Evolutionary conservation across 2,329 filamentous ascomycete genomes (phyloP).

Genomic region (Colletotrichum camelliae): DNA sequence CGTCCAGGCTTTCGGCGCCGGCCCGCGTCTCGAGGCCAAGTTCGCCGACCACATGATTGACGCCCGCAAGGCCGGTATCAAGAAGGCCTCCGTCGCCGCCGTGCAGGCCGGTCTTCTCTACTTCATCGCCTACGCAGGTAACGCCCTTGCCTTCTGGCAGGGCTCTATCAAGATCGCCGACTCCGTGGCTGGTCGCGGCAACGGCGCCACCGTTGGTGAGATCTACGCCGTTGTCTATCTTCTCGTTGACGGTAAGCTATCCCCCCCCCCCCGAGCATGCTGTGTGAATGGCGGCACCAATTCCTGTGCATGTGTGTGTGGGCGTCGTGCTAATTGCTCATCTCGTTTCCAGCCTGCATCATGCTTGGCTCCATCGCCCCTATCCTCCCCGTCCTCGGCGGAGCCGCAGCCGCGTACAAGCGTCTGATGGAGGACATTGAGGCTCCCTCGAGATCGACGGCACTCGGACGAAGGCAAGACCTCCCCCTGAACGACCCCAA

Average conservation of each 20-base stretch:
- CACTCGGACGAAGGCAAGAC: constrained; percentile 35
- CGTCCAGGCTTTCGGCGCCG: constrained; percentile 69
- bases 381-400: constrained; percentile 61
- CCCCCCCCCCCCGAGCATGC: not conserved
- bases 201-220: constrained; percentile 48
- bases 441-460: constrained; percentile 47
- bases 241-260: constrained; percentile 49
- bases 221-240: constrained; percentile 62
- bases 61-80: constrained; percentile 54
- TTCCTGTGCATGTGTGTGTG: not conserved
- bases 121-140: constrained; percentile 69
- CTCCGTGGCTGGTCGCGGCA: constrained; percentile 29
- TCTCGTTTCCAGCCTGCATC: constrained; percentile 47
- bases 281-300: not conserved
- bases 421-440: constrained; percentile 61
- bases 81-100: constrained; percentile 61
- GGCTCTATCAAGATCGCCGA: constrained; percentile 51
- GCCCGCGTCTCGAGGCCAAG: constrained; percentile 61
- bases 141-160: constrained; percentile 71
- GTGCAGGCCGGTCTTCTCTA: constrained; percentile 68
- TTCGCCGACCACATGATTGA: constrained; percentile 46
- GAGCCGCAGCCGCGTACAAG: constrained; percentile 58
- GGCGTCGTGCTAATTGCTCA: constrained; percentile 20
- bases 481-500: constrained; percentile 51
- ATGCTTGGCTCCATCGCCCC: constrained; percentile 65